A percentile compares a stretch with the other conserved stretches of the same genome.
phyloP scores from a whole-genome alignment of 1,284 basidiomycete genomes.

The Leccinum discolor region DNA sequence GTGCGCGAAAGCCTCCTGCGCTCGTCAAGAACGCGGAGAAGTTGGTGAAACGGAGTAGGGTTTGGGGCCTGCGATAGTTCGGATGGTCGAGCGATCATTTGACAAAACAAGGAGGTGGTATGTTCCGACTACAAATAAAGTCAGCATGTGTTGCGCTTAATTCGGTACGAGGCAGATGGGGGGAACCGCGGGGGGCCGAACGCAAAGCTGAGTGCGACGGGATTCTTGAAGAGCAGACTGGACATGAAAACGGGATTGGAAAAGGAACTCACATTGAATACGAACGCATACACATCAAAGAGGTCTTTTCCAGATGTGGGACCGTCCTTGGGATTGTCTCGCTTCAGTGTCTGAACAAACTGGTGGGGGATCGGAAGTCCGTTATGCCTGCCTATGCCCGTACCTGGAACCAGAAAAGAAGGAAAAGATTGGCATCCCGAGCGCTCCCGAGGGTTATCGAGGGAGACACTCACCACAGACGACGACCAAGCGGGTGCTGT shows the following conservation, averaged over 20 bases:
- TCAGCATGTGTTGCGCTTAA: constrained; percentile 16
- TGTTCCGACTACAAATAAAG: constrained; percentile 57
- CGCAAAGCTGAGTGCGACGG: background rate
- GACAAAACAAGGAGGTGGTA: constrained; percentile 81
- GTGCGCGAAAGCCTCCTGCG: constrained; percentile 83
- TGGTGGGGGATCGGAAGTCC: constrained; percentile 86
- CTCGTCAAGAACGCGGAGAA: constrained; percentile 77
- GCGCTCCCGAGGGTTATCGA: constrained; percentile 7
- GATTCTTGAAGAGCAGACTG: constrained; percentile 4
- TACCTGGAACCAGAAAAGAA: constrained; percentile 50
- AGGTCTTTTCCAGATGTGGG: constrained; percentile 84
- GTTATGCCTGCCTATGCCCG: constrained; percentile 92
- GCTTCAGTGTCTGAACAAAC: constrained; percentile 81
- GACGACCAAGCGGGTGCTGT: constrained; percentile 65
- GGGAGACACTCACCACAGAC: constrained; percentile 70
- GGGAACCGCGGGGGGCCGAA: background rate
- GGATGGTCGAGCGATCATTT: constrained; percentile 86
- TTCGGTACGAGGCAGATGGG: constrained; percentile 2
- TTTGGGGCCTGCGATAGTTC: constrained; percentile 71
- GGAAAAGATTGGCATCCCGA: constrained; percentile 8
- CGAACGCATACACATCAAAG: constrained; percentile 76
- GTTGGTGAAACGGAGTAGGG: constrained; percentile 84
- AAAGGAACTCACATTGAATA: constrained; percentile 73
- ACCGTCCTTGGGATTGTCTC: constrained; percentile 73
- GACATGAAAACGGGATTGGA: constrained; percentile 3